Evolutionary conservation across 2,329 filamentous ascomycete species (phyloP), one percentile per base, ranked within the genome.

Genomic region (Aspergillus alliaceus): DNA sequence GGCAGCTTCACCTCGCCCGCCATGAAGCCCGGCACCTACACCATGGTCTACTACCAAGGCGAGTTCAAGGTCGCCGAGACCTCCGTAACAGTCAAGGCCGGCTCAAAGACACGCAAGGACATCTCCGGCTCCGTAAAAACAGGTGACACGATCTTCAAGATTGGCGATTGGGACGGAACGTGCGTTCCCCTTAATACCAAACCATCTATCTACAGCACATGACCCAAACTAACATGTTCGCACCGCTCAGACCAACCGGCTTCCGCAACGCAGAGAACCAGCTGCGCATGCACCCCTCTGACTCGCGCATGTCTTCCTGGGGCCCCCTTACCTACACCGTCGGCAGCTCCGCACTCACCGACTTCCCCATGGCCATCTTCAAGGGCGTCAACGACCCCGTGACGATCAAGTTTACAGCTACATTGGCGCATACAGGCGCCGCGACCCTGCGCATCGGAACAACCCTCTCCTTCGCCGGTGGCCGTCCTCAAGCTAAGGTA

Each of bases 1-100:
- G 85, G 86, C 9, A 76, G 75, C 12, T 90, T 86, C 72, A 86
- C 80, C 2, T 87, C 85, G 0, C 86, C 86, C 0, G 75, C 80
- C 55, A 89, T 89, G 86, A 86, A 86, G 65, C 83, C 86, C 0
- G 86, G 86, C 29, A 86, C 83, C 0, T 89, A 89, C 73, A 87
- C 84, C n/a, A 86, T 87, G 80, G 81, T 86, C 4, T 79, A 89
- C 35, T 87, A 86, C 71, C 83, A 85, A 62, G 80, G 77, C 18
- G 84, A 87, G 68, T 81, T 81, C 66, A 77, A 80, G 59, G 82
- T 86, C 8, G 82, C 81, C 4, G 77, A 78, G 2, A 72, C 75
- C 24, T 76, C 72, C 6, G 80, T 84, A 15, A 75, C 72, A 0
- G 82, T 87, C 39, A 75, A 74, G 2, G 80, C 81, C 1, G 83